Base-by-base conservation (phyloP, 2,329 filamentous ascomycete genomes). In the Microcyclospora tardicrescens region DNA sequence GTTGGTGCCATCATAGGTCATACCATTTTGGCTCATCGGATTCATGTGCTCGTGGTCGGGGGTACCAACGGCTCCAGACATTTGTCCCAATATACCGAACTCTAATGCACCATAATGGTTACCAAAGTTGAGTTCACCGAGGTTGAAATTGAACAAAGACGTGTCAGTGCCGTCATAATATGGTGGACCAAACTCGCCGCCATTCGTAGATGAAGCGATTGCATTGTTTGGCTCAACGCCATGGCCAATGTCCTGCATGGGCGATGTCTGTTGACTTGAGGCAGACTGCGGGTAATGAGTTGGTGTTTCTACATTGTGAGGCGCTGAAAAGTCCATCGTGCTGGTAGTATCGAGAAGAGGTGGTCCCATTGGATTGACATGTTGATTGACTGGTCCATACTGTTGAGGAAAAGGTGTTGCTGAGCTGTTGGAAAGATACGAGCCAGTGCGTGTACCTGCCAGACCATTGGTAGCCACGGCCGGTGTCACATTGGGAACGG, bases 21-120 rank as follows among this genome's bases (percentile, higher is more conserved):
- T 36, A 32, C 46, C 53, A 16, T 48, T 47, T 34, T 54, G 49
- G 19, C 50, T 46, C 42, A 59, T 51, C 2, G 51, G 42, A 36
- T 52, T 55, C 43, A 62, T 49, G 28, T 47, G 37, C 16, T 57
- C 58, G 10, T 54, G 30, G 28, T 58, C 52, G 5, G 56, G 53
- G 3, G 58, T 56, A 19, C 56, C 56, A 16, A 59, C 54, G n/a
- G 84, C 81, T 11, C 83, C 83, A 43, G 84, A 85, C 83, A 98
- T 93, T 59, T 96, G 89, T 19, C 85, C 86, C 0, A 98, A 74
- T 75, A 96, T 95, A 38, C 86, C 83, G 59, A 96, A 95, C 60
- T 96, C 91, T 60, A 94, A 72, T 13, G 87, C 89, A 43, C 87
- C 89, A 56, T 96, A 98, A 47, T 93, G 85, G 57, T 91, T 96